phyloP scores from a whole-genome alignment of 768 basidiomycete genomes.

The Lactarius trivialis region DNA sequence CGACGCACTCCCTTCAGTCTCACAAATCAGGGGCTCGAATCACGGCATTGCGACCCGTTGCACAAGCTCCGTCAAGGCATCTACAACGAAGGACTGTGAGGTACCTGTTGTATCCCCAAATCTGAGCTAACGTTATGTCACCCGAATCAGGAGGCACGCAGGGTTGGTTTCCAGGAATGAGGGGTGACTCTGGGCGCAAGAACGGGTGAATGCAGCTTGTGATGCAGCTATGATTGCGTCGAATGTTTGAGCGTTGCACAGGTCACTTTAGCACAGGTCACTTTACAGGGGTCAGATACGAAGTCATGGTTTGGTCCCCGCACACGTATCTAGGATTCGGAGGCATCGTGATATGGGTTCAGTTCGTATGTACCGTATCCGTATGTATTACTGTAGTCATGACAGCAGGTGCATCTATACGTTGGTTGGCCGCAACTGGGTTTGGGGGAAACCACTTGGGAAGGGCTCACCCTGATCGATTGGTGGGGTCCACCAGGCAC shows the following conservation, averaged over 20 bases:
- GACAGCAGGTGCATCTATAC: neutral
- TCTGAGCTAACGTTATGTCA: neutral
- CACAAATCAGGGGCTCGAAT: constrained; percentile 3
- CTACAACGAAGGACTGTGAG: constrained; percentile 13
- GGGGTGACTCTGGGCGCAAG: constrained; percentile 2
- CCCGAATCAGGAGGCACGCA: constrained; percentile 8
- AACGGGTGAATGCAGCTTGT: constrained; percentile 10
- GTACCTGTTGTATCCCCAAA: neutral
- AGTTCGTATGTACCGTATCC: neutral
- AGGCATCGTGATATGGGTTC: neutral
- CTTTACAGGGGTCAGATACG: neutral
- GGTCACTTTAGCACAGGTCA: neutral
- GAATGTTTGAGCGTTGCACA: neutral
- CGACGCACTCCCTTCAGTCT: neutral
- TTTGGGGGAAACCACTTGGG: neutral
- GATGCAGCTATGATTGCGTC: neutral
- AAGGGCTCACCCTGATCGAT: neutral
- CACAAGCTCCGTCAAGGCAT: constrained; percentile 1
- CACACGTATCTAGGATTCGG: neutral
- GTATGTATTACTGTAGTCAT: neutral
- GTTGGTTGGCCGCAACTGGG: neutral
- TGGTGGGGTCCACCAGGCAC: neutral
- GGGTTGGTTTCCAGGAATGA: neutral
- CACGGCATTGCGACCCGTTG: constrained; percentile 11
- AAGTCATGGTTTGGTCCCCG: neutral